Base-by-base conservation (phyloP, 192 early-diverging fungal species). In the Lobosporangium transversale region DNA sequence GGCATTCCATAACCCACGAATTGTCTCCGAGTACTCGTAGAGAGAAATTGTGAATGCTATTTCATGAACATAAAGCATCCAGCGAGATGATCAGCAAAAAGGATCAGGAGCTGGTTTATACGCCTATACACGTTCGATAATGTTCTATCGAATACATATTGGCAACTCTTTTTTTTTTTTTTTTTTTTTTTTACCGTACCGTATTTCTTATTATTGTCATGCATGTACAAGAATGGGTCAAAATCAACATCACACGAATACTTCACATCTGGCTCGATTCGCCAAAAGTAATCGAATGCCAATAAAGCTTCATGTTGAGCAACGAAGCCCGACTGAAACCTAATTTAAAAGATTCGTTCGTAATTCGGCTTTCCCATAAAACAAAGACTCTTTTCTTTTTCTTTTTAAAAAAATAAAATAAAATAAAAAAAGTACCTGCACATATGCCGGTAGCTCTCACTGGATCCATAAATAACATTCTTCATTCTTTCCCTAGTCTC, bases 261-360 rank as follows among this genome's bases (percentile, higher is more conserved):
- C 59, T 89, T 70, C 17, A 94, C 94, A 62, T 87, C 88, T 7
- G 94, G 94, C 75, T 96, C 94, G 47, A 96, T 84, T 12, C 94
- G 87, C 94, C 94, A 95, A 83, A 94, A 95, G 79, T 89, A 95
- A 70, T 94, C 92, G 44, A 88, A 89, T 24, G 89, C 78, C 37
- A 84, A 59, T 42, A 91, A 79, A 15, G 92, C 79, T 23, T 88
- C 87, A 62, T 94, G 94, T 33, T 86, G 79, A 76, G 83, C 90
- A 66, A 95, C 91, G 63, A 89, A 94, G 8, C 94, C 94, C 32
- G 89, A 90, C 66, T 91, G 83, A 62, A 87, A 92, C 35, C 86
- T 80, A 47, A 29, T n/a, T 29, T 7, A 47, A 23, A 12, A 24
- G 10, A 12, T 21, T 35, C 1, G 5, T 35, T n/a, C 11, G 24